These are phyloP conservation scores for Salix koriyanagi DNA, from an alignment of 345 rosid species.

Conservation along the genomic window DNA sequence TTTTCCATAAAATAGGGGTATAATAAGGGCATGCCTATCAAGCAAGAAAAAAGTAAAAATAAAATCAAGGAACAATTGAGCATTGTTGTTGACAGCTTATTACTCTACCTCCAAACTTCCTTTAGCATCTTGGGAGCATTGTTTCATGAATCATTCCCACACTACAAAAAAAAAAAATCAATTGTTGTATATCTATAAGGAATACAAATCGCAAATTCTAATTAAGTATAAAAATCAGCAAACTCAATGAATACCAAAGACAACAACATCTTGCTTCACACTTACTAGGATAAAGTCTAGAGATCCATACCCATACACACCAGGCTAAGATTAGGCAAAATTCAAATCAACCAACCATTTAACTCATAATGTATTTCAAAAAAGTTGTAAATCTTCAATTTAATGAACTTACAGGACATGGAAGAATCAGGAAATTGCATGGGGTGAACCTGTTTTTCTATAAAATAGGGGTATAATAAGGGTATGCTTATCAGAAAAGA, in stretches of 20 bases:
- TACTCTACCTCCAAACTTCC: slow-evolving; percentile 72
- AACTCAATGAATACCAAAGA: neutral
- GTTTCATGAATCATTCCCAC: slow-evolving; percentile 66
- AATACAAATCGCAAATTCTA: neutral
- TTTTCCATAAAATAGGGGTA: slow-evolving; percentile 58
- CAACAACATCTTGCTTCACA: neutral
- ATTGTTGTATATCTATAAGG: too few species aligned
- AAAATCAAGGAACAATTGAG: slow-evolving; percentile 10
- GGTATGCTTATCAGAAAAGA: slow-evolving; percentile 70
- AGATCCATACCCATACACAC: slow-evolving; percentile 37
- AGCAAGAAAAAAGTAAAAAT: slow-evolving; percentile 40
- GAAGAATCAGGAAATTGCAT: slow-evolving; percentile 47
- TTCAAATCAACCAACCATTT: neutral
- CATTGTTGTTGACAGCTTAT: slow-evolving; percentile 8
- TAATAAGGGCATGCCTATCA: slow-evolving; percentile 75
- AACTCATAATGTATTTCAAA: neutral
- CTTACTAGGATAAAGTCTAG: slow-evolving; percentile 87
- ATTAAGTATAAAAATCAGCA: slow-evolving; percentile 6
- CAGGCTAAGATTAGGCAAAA: neutral
- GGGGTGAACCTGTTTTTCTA: slow-evolving; percentile 50
- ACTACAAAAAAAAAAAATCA: slow-evolving; percentile 31
- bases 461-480: slow-evolving; percentile 65
- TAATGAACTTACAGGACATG: slow-evolving; percentile 44
- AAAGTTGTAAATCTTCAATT: neutral
- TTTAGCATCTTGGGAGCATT: slow-evolving; percentile 67